Evolutionary conservation across 352 stramenopile genomes (phyloP), one percentile per base, ranked within the genome.

Genomic region (Lagenidium giganteum): DNA sequence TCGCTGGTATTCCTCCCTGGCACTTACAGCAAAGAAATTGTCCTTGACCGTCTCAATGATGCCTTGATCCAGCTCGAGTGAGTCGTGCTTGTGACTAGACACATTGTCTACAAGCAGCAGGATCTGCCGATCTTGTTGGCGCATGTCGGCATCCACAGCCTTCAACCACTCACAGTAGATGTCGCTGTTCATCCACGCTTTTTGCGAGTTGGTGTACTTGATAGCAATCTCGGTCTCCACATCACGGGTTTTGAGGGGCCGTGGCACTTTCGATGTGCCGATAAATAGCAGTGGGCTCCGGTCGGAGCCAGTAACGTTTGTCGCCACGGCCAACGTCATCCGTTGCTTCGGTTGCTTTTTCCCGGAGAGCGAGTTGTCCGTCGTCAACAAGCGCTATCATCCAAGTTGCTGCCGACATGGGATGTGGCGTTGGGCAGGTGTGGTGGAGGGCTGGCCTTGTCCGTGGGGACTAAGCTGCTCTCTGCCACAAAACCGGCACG

Each of bases 131-230:
- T 56, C 23, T 23, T 64, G 38, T 18, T 41, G 22, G 9, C 35
- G 13, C 45, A 74, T 65, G 23, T 29, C 47, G 2, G 33, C 13
- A 16, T 72, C 47, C 14, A 78, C 21, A 1, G 54, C 18, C 7
- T 42, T 29, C 1, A 78, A n/a, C 61, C 66, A 70, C 5, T 67
- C 37, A 5, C 14, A 36, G 29, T 74, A 78, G 30, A 71, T 48
- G 5, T 41, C 45, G 5, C 49, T 41, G 16, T 51, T 72, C 51
- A 74, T 72, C 29, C 64, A 57, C 3, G 48, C 52, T 31, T 61
- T 67, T 0, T 39, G 12, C 24, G 37, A 67, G 46, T 38, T 51
- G 1, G 27, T 32, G 41, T 78, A 78, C 20, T 61, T 54, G n/a
- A 61, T 21, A 20, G 64, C 50, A 0, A 45, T 27, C n/a, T 54